Base-by-base conservation (phyloP, 1,284 basidiomycete species). In the Rhodotorula glutinis region DNA sequence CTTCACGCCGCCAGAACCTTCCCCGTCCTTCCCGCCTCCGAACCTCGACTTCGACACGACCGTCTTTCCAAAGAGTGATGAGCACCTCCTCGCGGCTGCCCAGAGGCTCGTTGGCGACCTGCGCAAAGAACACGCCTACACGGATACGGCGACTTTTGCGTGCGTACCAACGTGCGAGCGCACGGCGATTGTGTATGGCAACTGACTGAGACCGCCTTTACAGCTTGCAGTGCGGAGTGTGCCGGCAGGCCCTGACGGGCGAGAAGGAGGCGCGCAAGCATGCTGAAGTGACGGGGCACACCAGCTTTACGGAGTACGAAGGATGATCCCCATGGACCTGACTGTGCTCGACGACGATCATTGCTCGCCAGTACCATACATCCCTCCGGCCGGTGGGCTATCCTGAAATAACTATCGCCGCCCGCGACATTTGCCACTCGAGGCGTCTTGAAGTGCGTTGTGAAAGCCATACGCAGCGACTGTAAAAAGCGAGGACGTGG, bases 251-350 rank as follows among this genome's bases (percentile, higher is more conserved):
- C 0, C 79, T 97, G 66, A 92, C 88, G 74, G 93, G 93, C 30
- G 93, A 97, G 81, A 95, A 93, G 76, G 92, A 88, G 66, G 94
- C 94, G 0, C 84, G 89, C 46, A 84, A 84, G 53, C 93, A 97
- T 78, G 93, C 94, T 4, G 85, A 85, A 74, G 80, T 86, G 77
- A 96, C 92, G 2, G 91, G 92, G 0, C 93, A 96, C 80, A 83
- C 85, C 43, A 83, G 85, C 59, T 96, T 96, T 76, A 92, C 92
- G 64, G 92, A 97, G 79, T 95, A 91, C 76, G 66, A 70, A 29
- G 67, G 57, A 2, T 71, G 58, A 53, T 38, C 7, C 33, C 7
- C 33, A 7, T 11, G 7, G 33, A 38, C 11, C 7, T 38, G n/a
- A n/a, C n/a, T n/a, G n/a, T n/a, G n/a, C n/a, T n/a, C n/a, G n/a